A percentile compares a stretch with the other conserved stretches of the same genome.
Evolutionary conservation across 208 protist genomes (phyloP).

Genomic region (Acanthamoeba lenticulata): DNA sequence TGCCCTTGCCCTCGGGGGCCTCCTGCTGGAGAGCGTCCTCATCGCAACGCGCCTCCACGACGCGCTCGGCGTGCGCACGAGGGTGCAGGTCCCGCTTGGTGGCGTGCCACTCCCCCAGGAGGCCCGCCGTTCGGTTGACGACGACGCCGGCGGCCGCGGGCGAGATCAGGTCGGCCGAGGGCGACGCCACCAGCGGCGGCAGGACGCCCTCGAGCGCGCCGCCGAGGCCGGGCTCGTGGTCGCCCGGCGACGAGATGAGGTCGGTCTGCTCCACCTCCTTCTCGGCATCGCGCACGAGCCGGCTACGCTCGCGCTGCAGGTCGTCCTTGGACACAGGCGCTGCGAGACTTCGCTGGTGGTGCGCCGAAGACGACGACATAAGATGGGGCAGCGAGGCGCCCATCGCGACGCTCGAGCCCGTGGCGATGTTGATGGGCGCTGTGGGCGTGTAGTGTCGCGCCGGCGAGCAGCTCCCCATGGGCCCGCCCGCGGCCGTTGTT

Average conservation of each 20-base stretch:
- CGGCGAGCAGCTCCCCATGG: neutral
- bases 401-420: neutral
- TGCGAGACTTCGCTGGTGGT: neutral
- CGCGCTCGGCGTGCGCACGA: neutral
- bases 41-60: no score
- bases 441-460: slow-evolving; percentile 14
- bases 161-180: neutral
- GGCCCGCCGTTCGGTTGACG: no score
- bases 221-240: neutral
- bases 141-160: neutral
- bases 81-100: neutral
- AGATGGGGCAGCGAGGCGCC: neutral
- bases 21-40: no score
- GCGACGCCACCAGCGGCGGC: slow-evolving; percentile 32
- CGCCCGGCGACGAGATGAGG: slow-evolving; percentile 9
- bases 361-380: no score
- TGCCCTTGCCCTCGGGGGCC: neutral
- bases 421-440: slow-evolving; percentile 4
- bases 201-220: neutral
- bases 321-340: neutral
- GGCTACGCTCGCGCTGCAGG: neutral
- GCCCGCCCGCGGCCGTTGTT: neutral
- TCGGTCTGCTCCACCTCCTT: slow-evolving; percentile 12
- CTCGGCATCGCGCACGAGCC: neutral
- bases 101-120: slow-evolving; percentile 18